phyloP scores from a whole-genome alignment of 768 basidiomycete species.

The Termitomyces sp. region DNA sequence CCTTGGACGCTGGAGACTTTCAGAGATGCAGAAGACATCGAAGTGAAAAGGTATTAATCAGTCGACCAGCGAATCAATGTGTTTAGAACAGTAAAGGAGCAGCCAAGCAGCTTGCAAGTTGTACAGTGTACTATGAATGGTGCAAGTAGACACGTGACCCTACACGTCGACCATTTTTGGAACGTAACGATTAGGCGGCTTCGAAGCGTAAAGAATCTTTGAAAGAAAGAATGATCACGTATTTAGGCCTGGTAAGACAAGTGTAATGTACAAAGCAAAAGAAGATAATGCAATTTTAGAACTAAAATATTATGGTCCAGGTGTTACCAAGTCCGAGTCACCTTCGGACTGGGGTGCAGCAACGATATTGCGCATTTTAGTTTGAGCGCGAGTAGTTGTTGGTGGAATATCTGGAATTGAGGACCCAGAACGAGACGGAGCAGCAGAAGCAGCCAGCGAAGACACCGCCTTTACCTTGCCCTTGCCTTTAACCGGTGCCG shows the following conservation, averaged over 20 bases:
- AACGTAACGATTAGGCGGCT: background rate
- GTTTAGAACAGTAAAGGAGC: slow-evolving; percentile 9
- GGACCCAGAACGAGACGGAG: slow-evolving; percentile 57
- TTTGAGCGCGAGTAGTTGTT: slow-evolving; percentile 42
- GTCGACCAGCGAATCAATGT: slow-evolving; percentile 15
- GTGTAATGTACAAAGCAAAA: background rate
- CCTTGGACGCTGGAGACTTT: slow-evolving; percentile 28
- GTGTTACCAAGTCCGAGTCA: slow-evolving; percentile 40
- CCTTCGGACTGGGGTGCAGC: slow-evolving; percentile 46
- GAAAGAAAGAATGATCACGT: background rate
- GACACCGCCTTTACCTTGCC: slow-evolving; percentile 35
- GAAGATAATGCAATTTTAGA: background rate
- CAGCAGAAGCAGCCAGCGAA: slow-evolving; percentile 44
- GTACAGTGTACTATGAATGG: background rate
- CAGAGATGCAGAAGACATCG: slow-evolving; percentile 19
- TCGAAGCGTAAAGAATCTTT: background rate
- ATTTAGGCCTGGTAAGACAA: background rate
- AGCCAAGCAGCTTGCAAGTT: slow-evolving; percentile 4
- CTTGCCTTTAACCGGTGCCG: slow-evolving; percentile 41
- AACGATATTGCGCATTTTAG: slow-evolving; percentile 66
- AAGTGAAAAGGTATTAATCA: slow-evolving; percentile 1
- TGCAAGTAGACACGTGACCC: slow-evolving; percentile 12
- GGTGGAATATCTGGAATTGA: slow-evolving; percentile 41
- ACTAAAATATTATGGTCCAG: slow-evolving; percentile 19
- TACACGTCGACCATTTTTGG: slow-evolving; percentile 6